phyloP scores from a whole-genome alignment of 2,329 filamentous ascomycete genomes.

The Trichoderma sp. region DNA sequence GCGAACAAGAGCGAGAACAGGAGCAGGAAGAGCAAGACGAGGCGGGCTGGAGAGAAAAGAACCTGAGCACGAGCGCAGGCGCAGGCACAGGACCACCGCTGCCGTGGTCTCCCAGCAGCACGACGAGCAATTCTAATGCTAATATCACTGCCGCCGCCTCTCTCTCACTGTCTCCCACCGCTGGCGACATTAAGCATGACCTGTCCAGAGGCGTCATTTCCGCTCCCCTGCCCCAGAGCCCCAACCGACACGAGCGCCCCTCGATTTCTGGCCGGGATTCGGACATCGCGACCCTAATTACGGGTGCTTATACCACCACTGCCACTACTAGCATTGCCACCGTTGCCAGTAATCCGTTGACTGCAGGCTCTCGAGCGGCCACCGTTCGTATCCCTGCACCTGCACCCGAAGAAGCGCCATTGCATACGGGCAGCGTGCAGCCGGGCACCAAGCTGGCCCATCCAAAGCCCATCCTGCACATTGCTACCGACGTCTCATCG shows the following conservation, averaged over 20 bases:
- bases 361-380: neutral
- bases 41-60: neutral
- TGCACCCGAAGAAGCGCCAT: constrained; percentile 27
- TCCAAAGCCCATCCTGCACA: constrained; percentile 48
- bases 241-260: constrained; percentile 19
- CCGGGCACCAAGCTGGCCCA: constrained; percentile 44
- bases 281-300: neutral
- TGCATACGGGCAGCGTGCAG: constrained; percentile 40
- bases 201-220: constrained; percentile 18
- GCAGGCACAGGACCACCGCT: constrained; percentile 2
- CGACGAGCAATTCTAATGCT: neutral
- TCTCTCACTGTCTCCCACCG: neutral
- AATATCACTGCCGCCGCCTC: neutral
- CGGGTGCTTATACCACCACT: neutral
- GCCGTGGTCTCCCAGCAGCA: constrained; percentile 8
- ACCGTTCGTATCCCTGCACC: neutral
- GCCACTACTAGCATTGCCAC: neutral
- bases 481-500: constrained; percentile 45
- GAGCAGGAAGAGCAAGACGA: neutral
- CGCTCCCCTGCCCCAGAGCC: constrained; percentile 17
- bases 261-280: constrained; percentile 7
- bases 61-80: neutral
- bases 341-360: neutral
- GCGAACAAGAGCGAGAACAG: neutral
- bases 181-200: constrained; percentile 14